Evolutionary conservation across 306 rosid species (phyloP), one percentile per base, ranked within the genome.

Genomic region (Trifolium pratense): DNA sequence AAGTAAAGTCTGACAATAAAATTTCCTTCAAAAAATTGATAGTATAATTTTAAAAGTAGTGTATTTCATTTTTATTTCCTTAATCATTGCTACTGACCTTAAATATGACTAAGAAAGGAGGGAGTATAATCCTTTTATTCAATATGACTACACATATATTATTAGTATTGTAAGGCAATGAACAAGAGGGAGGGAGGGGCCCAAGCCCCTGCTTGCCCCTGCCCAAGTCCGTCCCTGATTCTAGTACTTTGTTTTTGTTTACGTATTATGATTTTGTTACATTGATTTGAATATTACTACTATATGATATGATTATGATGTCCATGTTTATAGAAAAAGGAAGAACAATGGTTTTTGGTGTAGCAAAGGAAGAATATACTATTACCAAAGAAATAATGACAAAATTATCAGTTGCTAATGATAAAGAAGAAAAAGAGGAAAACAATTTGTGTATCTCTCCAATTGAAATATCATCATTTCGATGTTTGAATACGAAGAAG

Each of bases 401-500:
- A 42, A 64, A 75, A 20, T 17, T 56, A 59, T 69, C 75, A 29
- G 46, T 52, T 29, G 4, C 1, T 29, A 20, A 59, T 29, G 40
- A 29, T 17, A 57, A 66, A 6, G 78, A 73, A 74, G 42, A 37
- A 74, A 36, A 37, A 23, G 34, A 15, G 42, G 23, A 60, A 78
- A 77, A 68, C 56, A 20, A 32, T 34, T 66, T 49, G 43, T 49
- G 46, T 60, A 63, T 77, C 70, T 77, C 93, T 43, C 65, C 78
- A 61, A 46, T 68, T 13, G 81, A 73, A 75, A 36, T 2, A 40
- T 12, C 43, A 46, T 78, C 78, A 1, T 5, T 32, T 42, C 11
- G 37, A 43, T 43, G 40, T 32, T 72, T 21, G 25, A n/a, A n/a
- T n/a, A n/a, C 63, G 71, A 89, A 82, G 90, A 86, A 29, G 12